Base-by-base conservation (phyloP, 768 basidiomycete genomes). In the Kwoniella dejecticola region DNA sequence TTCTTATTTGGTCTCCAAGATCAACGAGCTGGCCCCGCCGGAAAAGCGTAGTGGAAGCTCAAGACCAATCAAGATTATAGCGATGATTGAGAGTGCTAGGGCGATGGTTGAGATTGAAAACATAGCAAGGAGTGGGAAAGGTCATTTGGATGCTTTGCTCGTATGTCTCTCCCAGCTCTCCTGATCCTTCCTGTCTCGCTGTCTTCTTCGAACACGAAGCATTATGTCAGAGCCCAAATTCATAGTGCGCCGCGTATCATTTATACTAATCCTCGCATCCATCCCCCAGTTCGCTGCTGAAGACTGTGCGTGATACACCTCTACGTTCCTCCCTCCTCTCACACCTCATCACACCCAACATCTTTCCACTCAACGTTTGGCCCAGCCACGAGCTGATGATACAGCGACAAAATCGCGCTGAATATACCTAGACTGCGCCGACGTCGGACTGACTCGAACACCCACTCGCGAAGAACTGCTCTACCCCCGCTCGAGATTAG, bases 281-380 rank as follows among this genome's bases (percentile, higher is more conserved):
- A 26, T n/a, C 50, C n/a, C n/a, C n/a, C 38, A 95, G 93, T 97
- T 96, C 76, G 93, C 90, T 2, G 90, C 92, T 21, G 93, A 97
- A 81, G 93, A 97, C 71, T 95, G 91, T 92, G 77, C 65, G 84
- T 72, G 19, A 26, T 17, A 31, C 3, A 26, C 3, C 11, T 31
- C 42, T 24, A 2, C 12, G 7, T 50, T n/a, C n/a, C n/a, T n/a
- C n/a, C n/a, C n/a, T n/a, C n/a, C n/a, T n/a, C n/a, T n/a, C n/a
- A n/a, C n/a, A n/a, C n/a, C n/a, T n/a, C n/a, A n/a, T n/a, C n/a
- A n/a, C n/a, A n/a, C n/a, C n/a, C n/a, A n/a, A n/a, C n/a, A n/a
- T n/a, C n/a, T n/a, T n/a, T n/a, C n/a, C n/a, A n/a, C n/a, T n/a
- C n/a, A n/a, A n/a, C n/a, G n/a, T n/a, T n/a, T n/a, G n/a, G n/a